These are phyloP conservation scores for Triangularia verruculosa DNA, from an alignment of 2,329 filamentous ascomycete genomes.

Conservation along the genomic window DNA sequence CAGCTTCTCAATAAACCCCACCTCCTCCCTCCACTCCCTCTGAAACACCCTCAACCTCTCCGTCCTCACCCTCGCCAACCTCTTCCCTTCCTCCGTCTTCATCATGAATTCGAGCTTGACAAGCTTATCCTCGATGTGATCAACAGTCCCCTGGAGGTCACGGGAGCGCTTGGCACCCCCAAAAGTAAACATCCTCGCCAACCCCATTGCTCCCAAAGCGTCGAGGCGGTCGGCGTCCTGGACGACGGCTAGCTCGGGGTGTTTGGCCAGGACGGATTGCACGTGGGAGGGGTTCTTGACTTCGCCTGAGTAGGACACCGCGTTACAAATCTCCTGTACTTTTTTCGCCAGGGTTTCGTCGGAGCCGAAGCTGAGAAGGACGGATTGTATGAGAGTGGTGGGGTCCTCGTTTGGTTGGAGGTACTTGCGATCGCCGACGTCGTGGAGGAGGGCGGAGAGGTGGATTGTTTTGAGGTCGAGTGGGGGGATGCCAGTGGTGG, in stretches of 20 bases:
- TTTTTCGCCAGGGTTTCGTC: slow-evolving; percentile 55
- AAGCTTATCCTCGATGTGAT: slow-evolving; percentile 76
- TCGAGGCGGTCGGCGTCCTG: slow-evolving; percentile 94
- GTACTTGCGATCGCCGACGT: slow-evolving; percentile 87
- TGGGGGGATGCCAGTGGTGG: slow-evolving; percentile 17
- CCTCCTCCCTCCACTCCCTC: slow-evolving; percentile 58
- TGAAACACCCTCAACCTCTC: slow-evolving; percentile 51
- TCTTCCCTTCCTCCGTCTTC: slow-evolving; percentile 57
- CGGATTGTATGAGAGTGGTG: slow-evolving; percentile 51
- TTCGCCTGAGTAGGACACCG: slow-evolving; percentile 78
- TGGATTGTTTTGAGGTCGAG: slow-evolving; percentile 57
- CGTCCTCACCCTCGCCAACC: slow-evolving; percentile 53
- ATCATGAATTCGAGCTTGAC: slow-evolving; percentile 61
- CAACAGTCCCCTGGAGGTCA: slow-evolving; percentile 62
- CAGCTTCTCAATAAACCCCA: slow-evolving; percentile 18
- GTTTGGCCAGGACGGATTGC: slow-evolving; percentile 54
- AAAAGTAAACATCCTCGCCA: slow-evolving; percentile 75
- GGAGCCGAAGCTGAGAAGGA: slow-evolving; percentile 55
- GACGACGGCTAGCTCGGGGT: slow-evolving; percentile 78
- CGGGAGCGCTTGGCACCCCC: slow-evolving; percentile 59
- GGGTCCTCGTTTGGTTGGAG: slow-evolving; percentile 54
- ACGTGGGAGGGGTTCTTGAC: slow-evolving; percentile 61
- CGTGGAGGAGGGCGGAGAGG: slow-evolving; percentile 76
- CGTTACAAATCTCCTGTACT: slow-evolving; percentile 69
- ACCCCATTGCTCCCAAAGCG: slow-evolving; percentile 81